Base-by-base conservation (phyloP, 2,329 filamentous ascomycete species). In the Apiospora kogelbergensis region DNA sequence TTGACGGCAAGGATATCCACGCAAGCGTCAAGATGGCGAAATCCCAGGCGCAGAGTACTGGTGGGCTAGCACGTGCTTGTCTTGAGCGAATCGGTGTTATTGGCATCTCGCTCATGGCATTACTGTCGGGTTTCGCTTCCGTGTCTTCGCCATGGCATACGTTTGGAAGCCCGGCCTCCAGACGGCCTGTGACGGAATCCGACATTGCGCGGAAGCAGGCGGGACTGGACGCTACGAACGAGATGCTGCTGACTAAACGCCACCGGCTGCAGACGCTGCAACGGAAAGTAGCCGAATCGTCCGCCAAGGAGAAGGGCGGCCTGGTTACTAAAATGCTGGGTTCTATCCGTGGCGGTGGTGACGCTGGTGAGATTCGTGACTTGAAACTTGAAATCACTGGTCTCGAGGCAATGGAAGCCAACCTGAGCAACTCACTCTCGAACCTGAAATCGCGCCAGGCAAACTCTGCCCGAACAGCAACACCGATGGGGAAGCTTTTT, bases 61-160 rank as follows among this genome's bases (percentile, higher is more conserved):
- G 73, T 71, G 78, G 78, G 1, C 74, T 88, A 65, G 83, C 83
- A 20, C 81, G 85, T 57, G 88, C 85, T 10, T 90, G 88, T 72
- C 81, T 91, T 44, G 88, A 90, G 77, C 81, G 94, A 60, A 90
- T 97, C 33, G 94, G 93, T 15, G 91, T 97, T 48, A 93, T 97
- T 71, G 94, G 94, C 3, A 94, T 96, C 68, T 90, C 91, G 64
- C 81, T 96, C 67, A 97, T 97, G 93, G 94, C 93, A 20, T 86
- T 95, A 17, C 83, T 97, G n/a, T 93, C 93, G 7, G 94, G 94
- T 0, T 97, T 97, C 75, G 94, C 94, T 6, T 93, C 93, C n/a
- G 92, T 97, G 42, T 95, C 92, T 30, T 91, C 92, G 1, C 89
- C 94, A 1, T 97, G 94, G 93, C 92, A 97, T 76, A 93, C 89